Conservation (phyloP, 306 rosid species). For the Cucumis melo region DNA sequence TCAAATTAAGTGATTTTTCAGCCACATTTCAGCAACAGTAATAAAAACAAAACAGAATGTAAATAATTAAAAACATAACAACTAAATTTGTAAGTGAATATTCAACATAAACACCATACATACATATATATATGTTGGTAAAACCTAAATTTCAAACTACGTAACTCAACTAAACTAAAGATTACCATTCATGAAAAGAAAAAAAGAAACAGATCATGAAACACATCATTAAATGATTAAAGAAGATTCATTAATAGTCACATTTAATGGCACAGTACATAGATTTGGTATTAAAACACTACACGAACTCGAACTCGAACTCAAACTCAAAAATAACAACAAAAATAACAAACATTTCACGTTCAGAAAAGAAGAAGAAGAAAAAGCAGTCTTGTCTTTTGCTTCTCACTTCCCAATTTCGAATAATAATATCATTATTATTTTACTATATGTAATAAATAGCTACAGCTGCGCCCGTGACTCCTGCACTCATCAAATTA, state of each 20-base stretch:
- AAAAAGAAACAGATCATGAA: no score
- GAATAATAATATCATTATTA: background rate
- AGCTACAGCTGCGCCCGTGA: background rate
- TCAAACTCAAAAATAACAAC: background rate
- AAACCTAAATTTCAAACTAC: no score
- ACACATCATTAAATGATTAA: background rate
- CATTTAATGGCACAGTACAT: background rate
- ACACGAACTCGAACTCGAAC: background rate
- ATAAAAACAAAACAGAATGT: no score
- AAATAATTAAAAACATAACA: no score
- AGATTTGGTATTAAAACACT: background rate
- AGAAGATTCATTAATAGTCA: background rate
- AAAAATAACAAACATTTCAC: background rate
- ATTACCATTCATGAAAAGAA: no score
- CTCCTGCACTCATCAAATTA: background rate
- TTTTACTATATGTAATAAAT: background rate
- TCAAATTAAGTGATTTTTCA: no score
- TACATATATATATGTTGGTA: no score
- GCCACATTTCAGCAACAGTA: no score
- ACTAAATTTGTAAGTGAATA: no score
- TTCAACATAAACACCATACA: no score
- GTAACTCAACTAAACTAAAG: no score
- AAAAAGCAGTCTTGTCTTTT: background rate
- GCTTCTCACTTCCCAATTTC: background rate
- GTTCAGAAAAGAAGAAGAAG: background rate